phyloP scores from a whole-genome alignment of 2,329 filamentous ascomycete genomes.

The Beauveria sp. region DNA sequence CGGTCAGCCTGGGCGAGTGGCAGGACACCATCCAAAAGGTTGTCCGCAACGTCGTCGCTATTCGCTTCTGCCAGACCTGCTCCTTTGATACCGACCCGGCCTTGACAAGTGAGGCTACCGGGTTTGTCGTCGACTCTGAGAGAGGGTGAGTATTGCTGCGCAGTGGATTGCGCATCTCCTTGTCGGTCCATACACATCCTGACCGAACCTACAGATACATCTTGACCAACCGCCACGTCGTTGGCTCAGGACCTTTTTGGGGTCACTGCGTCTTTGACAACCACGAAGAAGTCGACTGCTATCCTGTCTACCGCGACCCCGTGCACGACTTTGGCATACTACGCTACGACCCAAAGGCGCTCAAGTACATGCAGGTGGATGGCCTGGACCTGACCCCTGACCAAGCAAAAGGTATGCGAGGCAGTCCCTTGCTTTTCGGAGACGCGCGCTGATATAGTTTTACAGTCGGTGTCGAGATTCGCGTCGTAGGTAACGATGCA shows the following conservation, averaged over 20 bases:
- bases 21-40: slow-evolving; percentile 92
- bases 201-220: slow-evolving; percentile 50
- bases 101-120: slow-evolving; percentile 89
- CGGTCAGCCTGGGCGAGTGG: slow-evolving; percentile 60
- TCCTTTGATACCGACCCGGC: slow-evolving; percentile 97
- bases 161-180: no score
- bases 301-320: slow-evolving; percentile 93
- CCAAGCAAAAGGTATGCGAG: slow-evolving; percentile 56
- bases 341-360: slow-evolving; percentile 87
- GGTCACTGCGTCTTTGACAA: slow-evolving; percentile 98
- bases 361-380: slow-evolving; percentile 92
- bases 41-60: slow-evolving; percentile 93
- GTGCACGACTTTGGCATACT: slow-evolving; percentile 98
- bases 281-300: slow-evolving; percentile 92
- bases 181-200: not conserved
- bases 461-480: slow-evolving; percentile 80
- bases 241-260: slow-evolving; percentile 93
- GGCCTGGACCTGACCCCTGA: slow-evolving; percentile 77
- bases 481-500: slow-evolving; percentile 96
- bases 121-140: slow-evolving; percentile 94
- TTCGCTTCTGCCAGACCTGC: slow-evolving; percentile 96
- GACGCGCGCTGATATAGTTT: not conserved
- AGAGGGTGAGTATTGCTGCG: slow-evolving; percentile 52
- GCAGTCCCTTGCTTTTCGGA: not conserved
- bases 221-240: slow-evolving; percentile 85